Evolutionary conservation across 148 eudicot genomes (phyloP).

Genomic region (Rhododendron simsii): DNA sequence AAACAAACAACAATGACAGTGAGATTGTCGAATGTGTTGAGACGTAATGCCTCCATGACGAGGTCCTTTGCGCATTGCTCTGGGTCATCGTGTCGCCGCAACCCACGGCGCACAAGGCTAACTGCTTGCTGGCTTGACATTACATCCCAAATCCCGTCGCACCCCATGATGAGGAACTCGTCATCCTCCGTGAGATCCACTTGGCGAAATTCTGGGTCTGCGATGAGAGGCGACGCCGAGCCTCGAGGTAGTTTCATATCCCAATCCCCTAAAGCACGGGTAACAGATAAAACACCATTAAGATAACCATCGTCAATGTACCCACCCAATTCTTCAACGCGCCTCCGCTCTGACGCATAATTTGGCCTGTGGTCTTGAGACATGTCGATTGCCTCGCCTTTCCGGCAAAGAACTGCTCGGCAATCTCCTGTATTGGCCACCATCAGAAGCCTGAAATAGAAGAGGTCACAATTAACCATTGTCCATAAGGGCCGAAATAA

Average conservation of each 20-base stretch:
- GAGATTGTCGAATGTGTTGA: slow-evolving; percentile 63
- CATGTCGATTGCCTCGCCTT: slow-evolving; percentile 78
- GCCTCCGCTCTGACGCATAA: slow-evolving; percentile 39
- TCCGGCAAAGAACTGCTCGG: slow-evolving; percentile 79
- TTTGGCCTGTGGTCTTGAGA: slow-evolving; percentile 80
- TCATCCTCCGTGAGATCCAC: slow-evolving; percentile 64
- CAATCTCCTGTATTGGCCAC: slow-evolving; percentile 88
- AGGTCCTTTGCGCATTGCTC: slow-evolving; percentile 67
- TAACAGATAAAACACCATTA: slow-evolving; percentile 68
- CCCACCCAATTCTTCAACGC: slow-evolving; percentile 69
- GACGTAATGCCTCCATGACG: slow-evolving; percentile 68
- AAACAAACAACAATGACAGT: slow-evolving; percentile 70
- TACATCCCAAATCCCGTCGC: slow-evolving; percentile 89
- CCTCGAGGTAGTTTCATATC: slow-evolving; percentile 72
- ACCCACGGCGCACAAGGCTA: slow-evolving; percentile 61
- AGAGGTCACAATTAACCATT: not conserved
- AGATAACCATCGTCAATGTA: slow-evolving; percentile 72
- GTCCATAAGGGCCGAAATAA: not conserved
- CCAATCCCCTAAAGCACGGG: slow-evolving; percentile 86
- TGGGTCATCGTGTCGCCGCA: slow-evolving; percentile 68
- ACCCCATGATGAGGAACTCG: slow-evolving; percentile 81
- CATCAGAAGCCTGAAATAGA: slow-evolving; percentile 57
- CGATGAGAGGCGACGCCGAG: slow-evolving; percentile 60
- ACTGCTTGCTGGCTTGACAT: slow-evolving; percentile 84
- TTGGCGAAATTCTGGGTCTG: slow-evolving; percentile 68